phyloP scores from a whole-genome alignment of 176 grass and related monocot species.

The Ensete glaucum region DNA sequence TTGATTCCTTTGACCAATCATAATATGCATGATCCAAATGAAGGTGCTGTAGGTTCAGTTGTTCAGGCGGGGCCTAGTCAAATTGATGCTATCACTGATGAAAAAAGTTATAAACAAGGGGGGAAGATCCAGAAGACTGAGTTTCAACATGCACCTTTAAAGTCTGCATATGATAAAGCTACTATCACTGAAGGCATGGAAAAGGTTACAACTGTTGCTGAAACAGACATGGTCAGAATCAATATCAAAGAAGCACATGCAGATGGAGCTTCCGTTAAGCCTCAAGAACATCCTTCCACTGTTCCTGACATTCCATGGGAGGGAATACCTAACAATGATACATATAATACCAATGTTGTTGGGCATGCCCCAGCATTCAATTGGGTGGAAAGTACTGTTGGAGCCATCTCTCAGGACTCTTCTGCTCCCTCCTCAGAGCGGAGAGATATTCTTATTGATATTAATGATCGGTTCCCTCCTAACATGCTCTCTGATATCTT shows the following conservation, averaged over 20 bases:
- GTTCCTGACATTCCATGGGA: slow-evolving; percentile 36
- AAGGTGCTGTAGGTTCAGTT: not conserved
- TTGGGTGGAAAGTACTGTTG: slow-evolving; percentile 13
- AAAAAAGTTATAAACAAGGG: slow-evolving; percentile 1
- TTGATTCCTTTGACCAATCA: not conserved
- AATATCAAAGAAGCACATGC: slow-evolving; percentile 29
- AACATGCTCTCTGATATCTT: slow-evolving; percentile 96
- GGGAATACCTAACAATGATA: slow-evolving; percentile 16
- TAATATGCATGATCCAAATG: not conserved
- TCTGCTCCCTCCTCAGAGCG: slow-evolving; percentile 27
- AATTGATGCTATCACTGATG: not conserved
- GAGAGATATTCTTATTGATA: slow-evolving; percentile 47
- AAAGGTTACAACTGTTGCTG: slow-evolving; percentile 23
- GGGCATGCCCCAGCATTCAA: slow-evolving; percentile 24
- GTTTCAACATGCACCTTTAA: slow-evolving; percentile 1
- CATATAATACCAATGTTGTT: slow-evolving; percentile 16
- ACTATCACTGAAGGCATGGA: slow-evolving; percentile 30
- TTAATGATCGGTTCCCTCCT: slow-evolving; percentile 52
- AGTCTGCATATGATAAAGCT: not conserved
- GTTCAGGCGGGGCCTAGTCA: slow-evolving; percentile 15
- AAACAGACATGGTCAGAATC: slow-evolving; percentile 31
- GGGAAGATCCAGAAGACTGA: slow-evolving; percentile 8
- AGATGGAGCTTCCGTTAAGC: slow-evolving; percentile 26
- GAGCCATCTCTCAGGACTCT: slow-evolving; percentile 32
- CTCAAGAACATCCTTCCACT: slow-evolving; percentile 18